These are phyloP conservation scores for Dichotomopilus funicola DNA, from an alignment of 2,329 filamentous ascomycete genomes.

Conservation along the genomic window DNA sequence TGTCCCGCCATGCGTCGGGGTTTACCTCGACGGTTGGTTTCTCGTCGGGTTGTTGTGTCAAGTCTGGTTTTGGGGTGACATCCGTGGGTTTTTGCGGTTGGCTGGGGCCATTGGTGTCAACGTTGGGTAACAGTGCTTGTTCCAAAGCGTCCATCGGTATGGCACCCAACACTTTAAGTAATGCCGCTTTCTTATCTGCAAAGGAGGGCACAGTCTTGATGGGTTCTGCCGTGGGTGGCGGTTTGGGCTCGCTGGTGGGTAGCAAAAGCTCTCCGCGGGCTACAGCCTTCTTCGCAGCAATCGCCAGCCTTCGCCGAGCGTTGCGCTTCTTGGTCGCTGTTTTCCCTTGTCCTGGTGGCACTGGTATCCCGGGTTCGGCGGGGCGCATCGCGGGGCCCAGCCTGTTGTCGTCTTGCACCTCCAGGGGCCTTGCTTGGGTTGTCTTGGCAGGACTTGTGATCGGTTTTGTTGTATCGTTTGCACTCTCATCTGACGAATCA, in stretches of 20 bases:
- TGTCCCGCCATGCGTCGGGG: constrained; percentile 63
- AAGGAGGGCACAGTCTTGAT: neutral
- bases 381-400: too few species aligned
- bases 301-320: constrained; percentile 37
- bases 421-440: neutral
- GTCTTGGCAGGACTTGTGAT: neutral
- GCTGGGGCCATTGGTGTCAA: neutral
- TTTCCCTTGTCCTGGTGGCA: constrained; percentile 28
- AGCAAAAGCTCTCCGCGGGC: neutral
- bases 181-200: constrained; percentile 35
- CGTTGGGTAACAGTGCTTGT: too few species aligned
- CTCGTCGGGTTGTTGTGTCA: neutral
- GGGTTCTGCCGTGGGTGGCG: neutral
- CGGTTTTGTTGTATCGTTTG: neutral
- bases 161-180: constrained; percentile 26
- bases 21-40: constrained; percentile 36
- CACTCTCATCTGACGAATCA: constrained; percentile 13
- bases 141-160: neutral
- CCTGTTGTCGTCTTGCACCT: too few species aligned
- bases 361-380: neutral
- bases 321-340: constrained; percentile 46
- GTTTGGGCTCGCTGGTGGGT: neutral
- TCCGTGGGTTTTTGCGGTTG: neutral
- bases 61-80: neutral
- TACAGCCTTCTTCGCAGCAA: constrained; percentile 14